These are phyloP conservation scores for Sistotremastrum suecicum DNA, from an alignment of 768 basidiomycete genomes.

Conservation along the genomic window DNA sequence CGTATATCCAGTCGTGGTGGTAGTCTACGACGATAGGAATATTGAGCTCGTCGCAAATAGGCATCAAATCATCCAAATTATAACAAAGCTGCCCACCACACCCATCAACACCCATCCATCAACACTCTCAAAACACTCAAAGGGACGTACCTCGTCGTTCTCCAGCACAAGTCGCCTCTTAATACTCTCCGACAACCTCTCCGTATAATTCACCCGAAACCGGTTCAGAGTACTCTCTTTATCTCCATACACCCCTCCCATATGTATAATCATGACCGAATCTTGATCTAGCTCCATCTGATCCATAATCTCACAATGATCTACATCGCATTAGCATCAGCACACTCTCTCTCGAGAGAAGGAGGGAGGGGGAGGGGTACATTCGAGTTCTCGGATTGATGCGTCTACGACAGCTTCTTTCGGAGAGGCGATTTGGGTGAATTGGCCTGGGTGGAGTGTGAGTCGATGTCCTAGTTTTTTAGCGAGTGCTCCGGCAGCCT, in stretches of 20 bases:
- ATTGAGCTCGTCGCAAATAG: slow-evolving; percentile 69
- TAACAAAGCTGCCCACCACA: slow-evolving; percentile 48
- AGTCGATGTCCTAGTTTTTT: slow-evolving; percentile 61
- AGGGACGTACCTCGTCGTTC: slow-evolving; percentile 67
- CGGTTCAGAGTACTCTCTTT: slow-evolving; percentile 57
- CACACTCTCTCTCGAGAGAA: no score
- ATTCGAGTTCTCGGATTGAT: slow-evolving; percentile 65
- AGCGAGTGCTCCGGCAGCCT: slow-evolving; percentile 48
- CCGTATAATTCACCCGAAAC: slow-evolving; percentile 54
- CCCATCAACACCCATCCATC: background rate
- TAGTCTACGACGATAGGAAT: slow-evolving; percentile 63
- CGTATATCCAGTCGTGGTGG: slow-evolving; percentile 63
- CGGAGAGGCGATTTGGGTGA: slow-evolving; percentile 69
- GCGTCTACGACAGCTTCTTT: slow-evolving; percentile 59
- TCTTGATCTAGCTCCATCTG: slow-evolving; percentile 73
- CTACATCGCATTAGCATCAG: background rate
- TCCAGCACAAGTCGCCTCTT: slow-evolving; percentile 74
- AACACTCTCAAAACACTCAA: background rate
- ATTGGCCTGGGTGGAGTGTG: slow-evolving; percentile 85
- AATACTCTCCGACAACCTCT: slow-evolving; percentile 44
- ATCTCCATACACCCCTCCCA: slow-evolving; percentile 74
- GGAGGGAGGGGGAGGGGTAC: slow-evolving; percentile 11
- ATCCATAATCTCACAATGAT: slow-evolving; percentile 83
- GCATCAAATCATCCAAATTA: slow-evolving; percentile 78
- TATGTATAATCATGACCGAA: slow-evolving; percentile 79